Evolutionary conservation across 352 stramenopile species (phyloP).

Genomic region (Phytophthora fragariaefolia): DNA sequence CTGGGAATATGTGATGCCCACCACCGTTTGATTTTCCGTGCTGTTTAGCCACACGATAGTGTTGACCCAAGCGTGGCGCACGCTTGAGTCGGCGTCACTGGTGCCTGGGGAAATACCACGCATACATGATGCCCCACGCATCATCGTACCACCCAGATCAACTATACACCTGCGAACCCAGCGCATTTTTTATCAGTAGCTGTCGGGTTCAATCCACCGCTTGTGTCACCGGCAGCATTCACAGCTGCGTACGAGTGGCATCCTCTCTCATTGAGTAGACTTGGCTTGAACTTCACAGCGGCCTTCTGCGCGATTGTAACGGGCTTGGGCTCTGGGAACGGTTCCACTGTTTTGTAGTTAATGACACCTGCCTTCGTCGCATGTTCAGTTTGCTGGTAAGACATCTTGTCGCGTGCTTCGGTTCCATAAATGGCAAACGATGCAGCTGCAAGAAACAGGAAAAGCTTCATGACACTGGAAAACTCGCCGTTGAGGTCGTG

Average conservation of each 20-base stretch:
- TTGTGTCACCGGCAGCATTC: not conserved
- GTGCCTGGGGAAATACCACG: not conserved
- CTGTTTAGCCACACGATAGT: not conserved
- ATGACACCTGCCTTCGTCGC: too few species aligned
- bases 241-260: not conserved
- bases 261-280: not conserved
- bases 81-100: not conserved
- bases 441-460: too few species aligned
- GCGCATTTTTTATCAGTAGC: not conserved
- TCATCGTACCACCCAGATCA: not conserved
- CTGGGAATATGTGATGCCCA: not conserved
- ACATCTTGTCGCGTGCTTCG: too few species aligned
- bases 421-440: too few species aligned
- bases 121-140: not conserved
- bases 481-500: too few species aligned
- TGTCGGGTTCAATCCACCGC: not conserved
- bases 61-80: not conserved
- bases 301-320: not conserved
- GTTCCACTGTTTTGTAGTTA: not conserved
- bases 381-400: too few species aligned
- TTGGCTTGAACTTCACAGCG: not conserved
- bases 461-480: too few species aligned
- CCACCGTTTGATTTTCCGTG: not conserved
- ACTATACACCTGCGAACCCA: not conserved
- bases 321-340: not conserved